Evolutionary conservation across 1,284 basidiomycete genomes (phyloP), one percentile per base, ranked within the genome.

Genomic region (Fomitopsis betulina): DNA sequence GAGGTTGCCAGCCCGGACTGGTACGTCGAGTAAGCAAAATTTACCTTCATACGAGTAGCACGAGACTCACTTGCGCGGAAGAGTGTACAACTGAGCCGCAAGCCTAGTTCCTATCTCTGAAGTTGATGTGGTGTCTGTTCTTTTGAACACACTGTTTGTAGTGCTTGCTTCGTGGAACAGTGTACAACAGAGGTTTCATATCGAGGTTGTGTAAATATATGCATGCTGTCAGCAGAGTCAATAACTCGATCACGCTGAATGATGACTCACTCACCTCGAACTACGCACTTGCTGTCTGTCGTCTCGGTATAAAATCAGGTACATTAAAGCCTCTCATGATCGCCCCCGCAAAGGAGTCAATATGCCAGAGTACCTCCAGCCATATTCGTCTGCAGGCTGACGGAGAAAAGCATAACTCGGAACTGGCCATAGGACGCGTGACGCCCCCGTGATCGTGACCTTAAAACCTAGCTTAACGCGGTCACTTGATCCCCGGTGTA

Each of bases 401-500:
- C 42, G 42, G 42, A 21, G 69, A 85, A 88, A 58, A 87, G 73
- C 27, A n/a, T n/a, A n/a, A n/a, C n/a, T n/a, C n/a, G n/a, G n/a
- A n/a, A n/a, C n/a, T n/a, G n/a, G n/a, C n/a, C n/a, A n/a, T n/a
- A n/a, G n/a, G n/a, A n/a, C 45, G 45, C 45, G 45, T 47, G 12
- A 27, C 45, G 45, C 30, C 45, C 27, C 45, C 17, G 5, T 7
- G 5, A 9, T 13, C 45, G 45, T 47, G 45, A 47, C 15, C 12
- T 27, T 2, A 8, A n/a, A n/a, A n/a, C n/a, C n/a, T n/a, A n/a
- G n/a, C n/a, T n/a, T n/a, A n/a, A 7, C 45, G 27, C 45, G 45
- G 17, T 47, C 45, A 47, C 45, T 1, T 47, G 42, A 12, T 43
- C 21, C 19, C 19, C 17, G n/a, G 0, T 17, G 19, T 4, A 21